These are phyloP conservation scores for Apophysomyces ossiformis DNA, from an alignment of 371 early-diverging fungal genomes.

Conservation along the genomic window DNA sequence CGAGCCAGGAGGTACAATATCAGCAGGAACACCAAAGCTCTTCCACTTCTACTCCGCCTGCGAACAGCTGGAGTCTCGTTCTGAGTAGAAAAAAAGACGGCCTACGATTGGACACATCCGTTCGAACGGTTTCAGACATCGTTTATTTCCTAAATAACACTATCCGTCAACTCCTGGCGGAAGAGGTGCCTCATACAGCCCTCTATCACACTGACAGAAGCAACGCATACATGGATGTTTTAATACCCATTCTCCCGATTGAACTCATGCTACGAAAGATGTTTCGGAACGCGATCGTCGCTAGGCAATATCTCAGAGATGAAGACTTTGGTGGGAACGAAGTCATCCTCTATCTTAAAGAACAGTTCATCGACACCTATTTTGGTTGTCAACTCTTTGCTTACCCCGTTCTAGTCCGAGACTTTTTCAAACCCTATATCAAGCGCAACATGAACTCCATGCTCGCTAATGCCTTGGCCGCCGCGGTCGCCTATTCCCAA, in stretches of 20 bases:
- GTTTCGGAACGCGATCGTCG: background rate
- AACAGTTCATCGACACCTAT: conserved; percentile 26
- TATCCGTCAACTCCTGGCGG: background rate
- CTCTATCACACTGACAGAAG: background rate
- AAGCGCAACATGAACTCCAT: conserved; percentile 24
- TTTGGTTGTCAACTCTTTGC: conserved; percentile 31
- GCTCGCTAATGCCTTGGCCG: conserved; percentile 35
- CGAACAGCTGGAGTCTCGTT: background rate
- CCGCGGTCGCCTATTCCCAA: conserved; percentile 32
- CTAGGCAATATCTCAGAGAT: background rate
- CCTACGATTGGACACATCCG: conserved; percentile 10
- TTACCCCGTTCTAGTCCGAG: conserved; percentile 28
- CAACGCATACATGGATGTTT: background rate
- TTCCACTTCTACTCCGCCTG: background rate
- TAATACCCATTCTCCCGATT: background rate
- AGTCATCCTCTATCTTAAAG: conserved; percentile 4
- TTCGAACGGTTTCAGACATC: conserved; percentile 17
- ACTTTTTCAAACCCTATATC: conserved; percentile 31
- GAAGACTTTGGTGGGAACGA: background rate
- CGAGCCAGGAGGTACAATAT: background rate
- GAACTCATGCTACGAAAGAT: background rate
- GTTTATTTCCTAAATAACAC: background rate
- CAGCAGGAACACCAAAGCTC: background rate
- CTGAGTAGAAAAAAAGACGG: conserved; percentile 7
- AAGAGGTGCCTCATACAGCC: background rate